A percentile compares a stretch with the other conserved stretches of the same genome.
These are phyloP conservation scores for Mortierella claussenii DNA, from an alignment of 192 early-diverging fungal species.

Conservation along the genomic window DNA sequence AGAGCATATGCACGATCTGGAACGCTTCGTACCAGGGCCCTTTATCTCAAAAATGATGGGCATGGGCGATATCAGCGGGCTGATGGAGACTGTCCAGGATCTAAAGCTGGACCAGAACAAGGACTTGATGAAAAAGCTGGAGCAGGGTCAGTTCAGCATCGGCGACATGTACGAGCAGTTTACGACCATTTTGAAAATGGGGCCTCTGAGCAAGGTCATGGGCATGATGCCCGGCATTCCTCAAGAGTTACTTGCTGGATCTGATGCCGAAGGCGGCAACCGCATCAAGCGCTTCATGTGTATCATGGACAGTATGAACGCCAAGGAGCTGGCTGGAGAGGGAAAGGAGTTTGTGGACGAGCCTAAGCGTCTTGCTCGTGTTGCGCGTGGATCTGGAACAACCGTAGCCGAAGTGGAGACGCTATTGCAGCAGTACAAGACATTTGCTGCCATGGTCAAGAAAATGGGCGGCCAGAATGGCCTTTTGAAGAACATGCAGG, in stretches of 20 bases:
- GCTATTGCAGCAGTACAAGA: slow-evolving; percentile 77
- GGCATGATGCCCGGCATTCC: slow-evolving; percentile 73
- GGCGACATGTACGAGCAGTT: slow-evolving; percentile 97
- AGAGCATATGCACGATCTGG: slow-evolving; percentile 96
- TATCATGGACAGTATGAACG: slow-evolving; percentile 97
- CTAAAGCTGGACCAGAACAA: slow-evolving; percentile 88
- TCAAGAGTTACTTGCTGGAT: slow-evolving; percentile 56
- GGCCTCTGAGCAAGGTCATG: slow-evolving; percentile 90
- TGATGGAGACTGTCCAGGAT: slow-evolving; percentile 92
- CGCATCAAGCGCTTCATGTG: slow-evolving; percentile 83
- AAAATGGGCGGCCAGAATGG: slow-evolving; percentile 93
- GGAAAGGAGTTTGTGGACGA: slow-evolving; percentile 84
- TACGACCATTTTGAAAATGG: slow-evolving; percentile 89
- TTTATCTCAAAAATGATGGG: slow-evolving; percentile 94
- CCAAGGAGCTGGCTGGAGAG: slow-evolving; percentile 88
- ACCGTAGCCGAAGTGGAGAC: slow-evolving; percentile 85
- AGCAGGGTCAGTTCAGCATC: slow-evolving; percentile 84
- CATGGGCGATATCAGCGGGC: slow-evolving; percentile 91
- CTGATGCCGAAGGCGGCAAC: slow-evolving; percentile 66
- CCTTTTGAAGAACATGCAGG: slow-evolving; percentile 72
- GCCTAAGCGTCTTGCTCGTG: slow-evolving; percentile 74
- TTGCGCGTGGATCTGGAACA: slow-evolving; percentile 90
- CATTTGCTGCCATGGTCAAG: slow-evolving; percentile 91
- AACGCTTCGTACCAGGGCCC: slow-evolving; percentile 85
- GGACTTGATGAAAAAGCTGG: slow-evolving; percentile 90